phyloP scores from a whole-genome alignment of 2,329 filamentous ascomycete genomes.

The Colletotrichum cereale region DNA sequence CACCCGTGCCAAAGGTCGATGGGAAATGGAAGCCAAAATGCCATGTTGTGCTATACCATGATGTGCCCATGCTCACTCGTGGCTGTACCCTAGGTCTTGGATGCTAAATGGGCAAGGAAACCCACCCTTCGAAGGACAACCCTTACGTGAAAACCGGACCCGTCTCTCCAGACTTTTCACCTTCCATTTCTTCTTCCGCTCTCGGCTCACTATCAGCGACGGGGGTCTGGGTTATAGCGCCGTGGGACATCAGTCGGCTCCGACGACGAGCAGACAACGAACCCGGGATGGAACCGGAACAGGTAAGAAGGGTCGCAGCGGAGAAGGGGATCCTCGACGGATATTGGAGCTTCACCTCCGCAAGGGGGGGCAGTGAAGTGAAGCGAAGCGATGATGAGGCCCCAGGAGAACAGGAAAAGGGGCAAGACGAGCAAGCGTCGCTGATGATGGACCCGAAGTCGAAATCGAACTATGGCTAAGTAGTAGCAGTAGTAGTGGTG shows the following conservation, averaged over 20 bases:
- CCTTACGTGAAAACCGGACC: constrained; percentile 22
- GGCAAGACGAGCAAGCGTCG: constrained; percentile 2
- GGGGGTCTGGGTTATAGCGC: background rate
- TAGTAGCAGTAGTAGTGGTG: background rate
- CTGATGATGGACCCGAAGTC: background rate
- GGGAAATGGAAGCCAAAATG: constrained; percentile 16
- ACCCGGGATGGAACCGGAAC: background rate
- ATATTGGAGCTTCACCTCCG: constrained; percentile 31
- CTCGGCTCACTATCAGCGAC: constrained; percentile 15
- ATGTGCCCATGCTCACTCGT: constrained; percentile 15
- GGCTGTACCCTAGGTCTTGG: constrained; percentile 22
- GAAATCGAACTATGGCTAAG: background rate
- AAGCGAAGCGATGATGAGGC: background rate
- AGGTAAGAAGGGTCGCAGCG: constrained; percentile 17
- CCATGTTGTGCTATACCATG: constrained; percentile 25
- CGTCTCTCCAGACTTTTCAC: constrained; percentile 33
- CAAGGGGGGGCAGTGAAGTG: constrained; percentile 1
- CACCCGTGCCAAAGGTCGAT: constrained; percentile 1
- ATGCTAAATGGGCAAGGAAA: constrained; percentile 17
- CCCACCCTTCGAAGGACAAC: constrained; percentile 12
- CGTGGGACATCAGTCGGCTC: constrained; percentile 6
- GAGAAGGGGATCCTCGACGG: constrained; percentile 25
- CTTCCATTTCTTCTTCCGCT: constrained; percentile 8
- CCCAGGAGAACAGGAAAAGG: constrained; percentile 23
- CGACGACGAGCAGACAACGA: constrained; percentile 5